Percentiles rank a stretch among this genome's conserved stretches.
These are phyloP conservation scores for Lipomyces starkeyi DNA, from an alignment of 805 yeast species.

Conservation along the genomic window DNA sequence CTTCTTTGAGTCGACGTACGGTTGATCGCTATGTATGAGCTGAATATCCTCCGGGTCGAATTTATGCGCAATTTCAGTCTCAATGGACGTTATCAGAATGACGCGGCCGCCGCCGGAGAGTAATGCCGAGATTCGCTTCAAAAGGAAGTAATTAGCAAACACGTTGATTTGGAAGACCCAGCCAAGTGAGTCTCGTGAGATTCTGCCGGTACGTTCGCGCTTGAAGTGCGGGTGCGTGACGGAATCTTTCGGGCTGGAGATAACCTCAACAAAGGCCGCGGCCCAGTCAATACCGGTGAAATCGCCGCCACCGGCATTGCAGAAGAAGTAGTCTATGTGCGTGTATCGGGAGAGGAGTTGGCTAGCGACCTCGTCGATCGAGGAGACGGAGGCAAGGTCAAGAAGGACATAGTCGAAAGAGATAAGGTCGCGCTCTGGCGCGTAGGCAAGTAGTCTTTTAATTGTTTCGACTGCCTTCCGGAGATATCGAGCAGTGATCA, in stretches of 20 bases:
- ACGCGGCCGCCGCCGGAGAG: slow-evolving; percentile 67
- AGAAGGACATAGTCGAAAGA: slow-evolving; percentile 88
- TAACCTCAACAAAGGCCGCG: slow-evolving; percentile 72
- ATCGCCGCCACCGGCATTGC: slow-evolving; percentile 90
- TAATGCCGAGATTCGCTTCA: slow-evolving; percentile 66
- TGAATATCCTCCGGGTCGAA: slow-evolving; percentile 79
- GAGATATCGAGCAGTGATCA: slow-evolving; percentile 87
- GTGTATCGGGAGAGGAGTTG: slow-evolving; percentile 69
- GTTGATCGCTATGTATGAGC: slow-evolving; percentile 62
- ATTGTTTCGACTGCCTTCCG: slow-evolving; percentile 84
- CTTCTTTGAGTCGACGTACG: slow-evolving; percentile 93
- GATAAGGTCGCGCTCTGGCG: slow-evolving; percentile 53
- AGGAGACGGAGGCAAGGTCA: slow-evolving; percentile 91
- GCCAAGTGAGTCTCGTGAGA: slow-evolving; percentile 79
- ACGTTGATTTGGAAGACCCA: slow-evolving; percentile 92
- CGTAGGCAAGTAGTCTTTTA: slow-evolving; percentile 53
- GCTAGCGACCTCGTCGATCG: slow-evolving; percentile 73
- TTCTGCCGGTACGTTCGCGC: slow-evolving; percentile 77
- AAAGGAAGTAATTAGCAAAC: slow-evolving; percentile 90
- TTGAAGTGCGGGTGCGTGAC: slow-evolving; percentile 90
- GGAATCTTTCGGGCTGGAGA: slow-evolving; percentile 71
- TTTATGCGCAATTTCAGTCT: slow-evolving; percentile 71
- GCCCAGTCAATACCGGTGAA: slow-evolving; percentile 87
- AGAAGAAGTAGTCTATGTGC: slow-evolving; percentile 75
- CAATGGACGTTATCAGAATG: slow-evolving; percentile 85